phyloP scores from a whole-genome alignment of 176 grass and related monocot species.

The Carex cristatella region DNA sequence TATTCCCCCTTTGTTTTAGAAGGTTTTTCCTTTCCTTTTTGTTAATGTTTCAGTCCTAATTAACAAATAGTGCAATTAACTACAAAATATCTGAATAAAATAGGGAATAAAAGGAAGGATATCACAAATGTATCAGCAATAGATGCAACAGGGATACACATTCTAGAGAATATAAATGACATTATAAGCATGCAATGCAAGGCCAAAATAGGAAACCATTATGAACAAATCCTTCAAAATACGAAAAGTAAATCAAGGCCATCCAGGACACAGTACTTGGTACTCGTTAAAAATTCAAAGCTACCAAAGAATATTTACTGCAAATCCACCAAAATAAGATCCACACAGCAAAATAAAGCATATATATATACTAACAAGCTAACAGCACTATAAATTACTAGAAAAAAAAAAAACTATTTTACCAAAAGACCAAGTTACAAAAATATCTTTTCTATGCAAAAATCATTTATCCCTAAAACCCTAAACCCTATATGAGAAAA shows the following conservation, averaged over 20 bases:
- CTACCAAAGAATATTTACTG: background rate
- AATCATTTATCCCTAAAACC: background rate
- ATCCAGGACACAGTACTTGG: no score
- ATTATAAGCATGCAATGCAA: background rate
- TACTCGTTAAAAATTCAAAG: no score
- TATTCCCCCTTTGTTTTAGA: no score
- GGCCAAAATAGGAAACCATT: background rate
- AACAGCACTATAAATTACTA: background rate
- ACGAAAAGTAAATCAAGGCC: background rate
- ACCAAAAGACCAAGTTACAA: background rate
- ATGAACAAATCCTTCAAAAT: no score
- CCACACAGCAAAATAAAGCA: background rate
- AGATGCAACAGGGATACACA: background rate
- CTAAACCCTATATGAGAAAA: no score
- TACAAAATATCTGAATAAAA: background rate
- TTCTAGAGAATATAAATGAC: background rate
- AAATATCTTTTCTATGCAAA: background rate
- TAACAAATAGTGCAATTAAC: background rate
- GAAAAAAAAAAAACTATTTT: background rate
- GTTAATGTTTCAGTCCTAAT: background rate
- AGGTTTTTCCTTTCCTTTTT: background rate
- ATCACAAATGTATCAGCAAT: background rate
- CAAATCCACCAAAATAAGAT: background rate
- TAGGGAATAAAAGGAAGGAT: background rate
- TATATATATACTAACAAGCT: background rate